phyloP scores from a whole-genome alignment of 2,329 filamentous ascomycete species.

The Orbilia brochopaga region DNA sequence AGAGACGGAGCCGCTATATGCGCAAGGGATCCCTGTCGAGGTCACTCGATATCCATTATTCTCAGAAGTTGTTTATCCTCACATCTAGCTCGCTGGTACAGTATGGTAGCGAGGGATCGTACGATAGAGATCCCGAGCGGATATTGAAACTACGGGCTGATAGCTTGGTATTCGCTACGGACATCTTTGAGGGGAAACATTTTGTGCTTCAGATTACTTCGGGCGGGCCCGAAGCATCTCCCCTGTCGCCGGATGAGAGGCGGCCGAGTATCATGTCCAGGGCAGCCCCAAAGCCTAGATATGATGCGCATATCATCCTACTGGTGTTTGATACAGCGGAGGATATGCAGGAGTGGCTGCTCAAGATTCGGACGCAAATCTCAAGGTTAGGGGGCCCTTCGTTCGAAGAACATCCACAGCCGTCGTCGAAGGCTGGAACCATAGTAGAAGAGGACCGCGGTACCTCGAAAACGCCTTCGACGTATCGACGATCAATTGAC shows the following conservation, averaged over 20 bases:
- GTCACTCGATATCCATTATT: conserved; percentile 33
- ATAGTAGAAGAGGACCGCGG: conserved; percentile 36
- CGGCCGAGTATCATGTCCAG: conserved; percentile 44
- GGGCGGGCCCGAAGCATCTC: conserved; percentile 21
- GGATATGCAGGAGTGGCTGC: conserved; percentile 50
- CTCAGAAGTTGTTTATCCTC: conserved; percentile 43
- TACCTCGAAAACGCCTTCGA: conserved; percentile 24
- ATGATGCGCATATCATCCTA: conserved; percentile 42
- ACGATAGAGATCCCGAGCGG: conserved; percentile 47
- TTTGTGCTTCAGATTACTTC: conserved; percentile 45
- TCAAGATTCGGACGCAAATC: conserved; percentile 44
- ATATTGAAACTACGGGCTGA: conserved; percentile 38
- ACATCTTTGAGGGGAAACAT: conserved; percentile 49
- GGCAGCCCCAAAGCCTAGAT: conserved; percentile 32
- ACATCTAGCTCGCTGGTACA: conserved; percentile 35
- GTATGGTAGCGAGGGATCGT: conserved; percentile 42
- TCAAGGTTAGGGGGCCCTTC: conserved; percentile 31
- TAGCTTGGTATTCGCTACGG: conserved; percentile 39
- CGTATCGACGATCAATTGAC: conserved; percentile 18
- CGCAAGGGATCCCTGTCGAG: conserved; percentile 39
- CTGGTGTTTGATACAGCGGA: conserved; percentile 46
- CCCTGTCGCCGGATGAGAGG: conserved; percentile 41
- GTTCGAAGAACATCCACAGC: conserved; percentile 35
- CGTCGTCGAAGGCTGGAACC: conserved; percentile 32
- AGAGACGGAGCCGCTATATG: conserved; percentile 43